These are phyloP conservation scores for Triangularia setosa DNA, from an alignment of 2,329 filamentous ascomycete species.

Conservation along the genomic window DNA sequence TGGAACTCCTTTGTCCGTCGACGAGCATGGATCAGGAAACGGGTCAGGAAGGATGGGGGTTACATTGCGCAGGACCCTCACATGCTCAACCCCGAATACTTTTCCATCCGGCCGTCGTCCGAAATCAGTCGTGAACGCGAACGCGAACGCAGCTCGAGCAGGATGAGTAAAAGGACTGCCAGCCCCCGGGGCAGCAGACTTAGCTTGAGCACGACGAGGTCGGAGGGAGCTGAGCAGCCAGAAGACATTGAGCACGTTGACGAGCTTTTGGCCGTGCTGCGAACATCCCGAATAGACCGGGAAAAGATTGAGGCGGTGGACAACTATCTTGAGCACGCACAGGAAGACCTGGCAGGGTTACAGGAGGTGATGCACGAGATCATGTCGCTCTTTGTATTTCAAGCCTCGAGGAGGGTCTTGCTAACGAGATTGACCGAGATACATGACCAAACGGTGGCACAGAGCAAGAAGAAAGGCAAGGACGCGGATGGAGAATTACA, in stretches of 20 bases:
- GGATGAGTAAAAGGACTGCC: conserved; percentile 35
- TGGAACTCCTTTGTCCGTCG: conserved; percentile 93
- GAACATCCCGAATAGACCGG: conserved; percentile 70
- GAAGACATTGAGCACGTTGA: conserved; percentile 59
- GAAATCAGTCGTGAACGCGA: conserved; percentile 34
- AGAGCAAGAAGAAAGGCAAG: conserved; percentile 45
- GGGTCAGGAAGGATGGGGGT: conserved; percentile 59
- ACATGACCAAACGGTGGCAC: conserved; percentile 51
- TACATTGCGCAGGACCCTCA: conserved; percentile 50
- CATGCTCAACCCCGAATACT: conserved; percentile 73
- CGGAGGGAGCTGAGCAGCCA: conserved; percentile 51
- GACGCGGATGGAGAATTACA: conserved; percentile 45
- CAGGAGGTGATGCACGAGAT: conserved; percentile 76
- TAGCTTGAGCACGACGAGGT: conserved; percentile 33
- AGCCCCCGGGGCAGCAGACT: conserved; percentile 32
- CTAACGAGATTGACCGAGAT: conserved; percentile 65
- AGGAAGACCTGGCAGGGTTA: conserved; percentile 71
- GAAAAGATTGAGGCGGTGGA: conserved; percentile 84
- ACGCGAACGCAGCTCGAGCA: conserved; percentile 24
- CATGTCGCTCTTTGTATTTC: conserved; percentile 84
- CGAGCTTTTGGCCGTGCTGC: conserved; percentile 65
- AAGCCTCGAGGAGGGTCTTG: conserved; percentile 76
- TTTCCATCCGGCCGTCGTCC: conserved; percentile 63
- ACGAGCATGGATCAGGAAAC: conserved; percentile 79
- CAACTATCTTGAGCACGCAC: conserved; percentile 74